phyloP scores from a whole-genome alignment of 2,329 filamentous ascomycete species.

The Microcyclosporella mali region DNA sequence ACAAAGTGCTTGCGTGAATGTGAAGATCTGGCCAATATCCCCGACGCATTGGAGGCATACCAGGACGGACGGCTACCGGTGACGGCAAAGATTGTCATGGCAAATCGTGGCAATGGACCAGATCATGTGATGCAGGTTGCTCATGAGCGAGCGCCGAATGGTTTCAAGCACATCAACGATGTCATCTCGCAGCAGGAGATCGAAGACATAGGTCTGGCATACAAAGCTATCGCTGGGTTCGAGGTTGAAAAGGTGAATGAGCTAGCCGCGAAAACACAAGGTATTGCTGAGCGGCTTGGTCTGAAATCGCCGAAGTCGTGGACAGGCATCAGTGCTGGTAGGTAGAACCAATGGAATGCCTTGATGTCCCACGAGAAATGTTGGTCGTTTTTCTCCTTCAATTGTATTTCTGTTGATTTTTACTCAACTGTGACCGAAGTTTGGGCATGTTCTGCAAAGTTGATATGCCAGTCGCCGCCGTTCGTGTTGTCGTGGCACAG shows the following conservation, averaged over 20 bases:
- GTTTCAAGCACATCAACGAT: conserved; percentile 36
- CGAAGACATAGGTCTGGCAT: conserved; percentile 19
- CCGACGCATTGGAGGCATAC: conserved; percentile 34
- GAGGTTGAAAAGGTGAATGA: conserved; percentile 42
- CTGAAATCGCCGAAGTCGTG: conserved; percentile 6
- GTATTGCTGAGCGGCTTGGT: conserved; percentile 18
- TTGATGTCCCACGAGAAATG: too few species aligned
- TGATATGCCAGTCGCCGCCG: too few species aligned
- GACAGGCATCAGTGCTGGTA: too few species aligned
- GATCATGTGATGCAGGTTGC: conserved; percentile 44
- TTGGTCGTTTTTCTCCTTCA: too few species aligned
- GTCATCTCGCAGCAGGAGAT: conserved; percentile 22
- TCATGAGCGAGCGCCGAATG: conserved; percentile 40
- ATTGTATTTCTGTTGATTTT: too few species aligned
- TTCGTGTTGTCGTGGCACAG: too few species aligned
- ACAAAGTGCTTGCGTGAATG: conserved; percentile 29
- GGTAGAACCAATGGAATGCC: too few species aligned
- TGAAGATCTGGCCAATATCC: conserved; percentile 22
- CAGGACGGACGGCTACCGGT: conserved; percentile 37
- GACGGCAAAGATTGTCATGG: conserved; percentile 43
- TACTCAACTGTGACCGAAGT: too few species aligned
- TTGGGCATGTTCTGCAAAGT: too few species aligned
- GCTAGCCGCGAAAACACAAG: conserved; percentile 35
- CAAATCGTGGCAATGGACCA: conserved; percentile 42
- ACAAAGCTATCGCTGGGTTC: conserved; percentile 42